Evolutionary conservation across 805 yeast genomes (phyloP).

Genomic region (Barnettozyma sucrosica): DNA sequence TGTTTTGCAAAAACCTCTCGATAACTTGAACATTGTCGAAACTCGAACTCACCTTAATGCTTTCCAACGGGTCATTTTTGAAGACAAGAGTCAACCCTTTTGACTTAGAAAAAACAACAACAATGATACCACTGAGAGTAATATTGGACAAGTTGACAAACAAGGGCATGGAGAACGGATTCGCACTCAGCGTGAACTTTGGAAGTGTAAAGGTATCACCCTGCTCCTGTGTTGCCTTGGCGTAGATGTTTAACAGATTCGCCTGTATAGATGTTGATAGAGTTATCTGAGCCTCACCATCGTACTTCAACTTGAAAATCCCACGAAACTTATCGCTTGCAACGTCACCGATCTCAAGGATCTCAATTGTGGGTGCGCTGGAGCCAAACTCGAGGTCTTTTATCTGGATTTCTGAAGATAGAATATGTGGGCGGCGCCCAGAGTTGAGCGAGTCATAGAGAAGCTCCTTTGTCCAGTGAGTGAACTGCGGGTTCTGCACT

Average conservation of each 20-base stretch:
- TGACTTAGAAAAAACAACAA: constrained; percentile 73
- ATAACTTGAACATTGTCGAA: constrained; percentile 80
- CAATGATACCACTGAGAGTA: constrained; percentile 71
- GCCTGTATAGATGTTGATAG: constrained; percentile 80
- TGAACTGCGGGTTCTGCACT: constrained; percentile 57
- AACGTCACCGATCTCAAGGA: constrained; percentile 76
- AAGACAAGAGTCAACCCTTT: constrained; percentile 85
- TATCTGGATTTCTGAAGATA: constrained; percentile 64
- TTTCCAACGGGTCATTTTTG: constrained; percentile 82
- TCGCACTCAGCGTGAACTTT: constrained; percentile 55
- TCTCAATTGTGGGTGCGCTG: constrained; percentile 68
- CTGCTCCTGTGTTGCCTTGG: constrained; percentile 22
- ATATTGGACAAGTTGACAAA: constrained; percentile 70
- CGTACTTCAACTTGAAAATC: constrained; percentile 69
- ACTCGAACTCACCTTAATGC: constrained; percentile 77
- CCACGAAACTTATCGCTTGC: constrained; percentile 75
- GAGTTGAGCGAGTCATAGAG: constrained; percentile 69
- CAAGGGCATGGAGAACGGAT: constrained; percentile 71
- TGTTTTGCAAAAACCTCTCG: constrained; percentile 75
- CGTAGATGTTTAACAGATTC: constrained; percentile 68
- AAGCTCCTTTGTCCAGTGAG: constrained; percentile 57
- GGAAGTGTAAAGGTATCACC: constrained; percentile 57
- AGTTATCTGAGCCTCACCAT: constrained; percentile 71
- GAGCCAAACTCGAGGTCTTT: constrained; percentile 69
- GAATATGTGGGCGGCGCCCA: constrained; percentile 62